phyloP scores from a whole-genome alignment of 352 stramenopile genomes.

The Phytophthora fragariaefolia region DNA sequence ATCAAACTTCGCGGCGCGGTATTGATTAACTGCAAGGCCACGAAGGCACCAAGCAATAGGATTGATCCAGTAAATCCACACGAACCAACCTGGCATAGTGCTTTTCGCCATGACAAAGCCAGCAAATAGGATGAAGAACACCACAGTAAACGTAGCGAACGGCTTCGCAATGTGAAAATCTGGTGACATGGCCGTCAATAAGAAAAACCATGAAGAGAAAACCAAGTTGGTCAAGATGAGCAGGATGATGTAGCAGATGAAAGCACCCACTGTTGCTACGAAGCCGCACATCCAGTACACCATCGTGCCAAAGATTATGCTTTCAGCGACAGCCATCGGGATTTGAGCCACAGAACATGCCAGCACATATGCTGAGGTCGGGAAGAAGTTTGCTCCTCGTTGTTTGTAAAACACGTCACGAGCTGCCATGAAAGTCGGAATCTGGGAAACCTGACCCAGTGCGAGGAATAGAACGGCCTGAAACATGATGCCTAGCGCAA shows the following conservation, averaged over 20 bases:
- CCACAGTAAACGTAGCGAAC: constrained; percentile 43
- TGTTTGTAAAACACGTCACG: constrained; percentile 86
- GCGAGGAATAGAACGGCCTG: constrained; percentile 76
- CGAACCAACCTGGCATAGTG: constrained; percentile 46
- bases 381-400: constrained; percentile 78
- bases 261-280: constrained; percentile 27
- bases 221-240: constrained; percentile 52
- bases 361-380: constrained; percentile 62
- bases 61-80: constrained; percentile 69
- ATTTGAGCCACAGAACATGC: constrained; percentile 69
- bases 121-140: constrained; percentile 53
- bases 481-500: constrained; percentile 80
- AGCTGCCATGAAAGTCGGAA: constrained; percentile 75
- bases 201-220: constrained; percentile 60
- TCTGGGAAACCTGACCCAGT: constrained; percentile 71
- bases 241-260: constrained; percentile 52
- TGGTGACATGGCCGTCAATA: constrained; percentile 41
- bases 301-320: constrained; percentile 77
- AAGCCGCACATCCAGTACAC: constrained; percentile 88
- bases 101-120: constrained; percentile 60
- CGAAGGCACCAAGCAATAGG: constrained; percentile 55
- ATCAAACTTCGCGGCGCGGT: constrained; percentile 32
- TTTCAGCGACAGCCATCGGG: constrained; percentile 63
- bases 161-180: constrained; percentile 46
- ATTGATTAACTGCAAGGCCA: constrained; percentile 42